Percentiles rank a stretch among this genome's conserved stretches.
phyloP scores from a whole-genome alignment of 345 rosid genomes.

The Camelina laxa region DNA sequence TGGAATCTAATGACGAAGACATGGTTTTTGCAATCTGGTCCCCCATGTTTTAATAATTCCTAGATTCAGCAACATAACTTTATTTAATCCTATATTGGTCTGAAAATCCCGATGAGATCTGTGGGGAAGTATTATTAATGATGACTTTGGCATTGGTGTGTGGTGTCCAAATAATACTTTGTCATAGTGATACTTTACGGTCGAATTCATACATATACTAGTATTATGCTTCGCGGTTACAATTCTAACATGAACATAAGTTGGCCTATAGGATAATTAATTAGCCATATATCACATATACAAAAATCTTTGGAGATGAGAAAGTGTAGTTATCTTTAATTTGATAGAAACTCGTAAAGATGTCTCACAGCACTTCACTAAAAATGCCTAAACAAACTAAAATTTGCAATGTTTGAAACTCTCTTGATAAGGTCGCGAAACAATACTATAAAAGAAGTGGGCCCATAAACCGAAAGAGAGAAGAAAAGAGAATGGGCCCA shows the following conservation, averaged over 20 bases:
- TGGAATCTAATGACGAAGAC: conserved; percentile 32
- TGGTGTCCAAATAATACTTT: no score
- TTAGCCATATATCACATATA: no score
- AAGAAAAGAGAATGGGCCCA: conserved; percentile 36
- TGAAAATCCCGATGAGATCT: not conserved
- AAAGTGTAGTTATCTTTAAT: no score
- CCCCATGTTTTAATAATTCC: not conserved
- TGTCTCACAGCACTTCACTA: no score
- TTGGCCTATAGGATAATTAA: no score
- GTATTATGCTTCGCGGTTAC: not conserved
- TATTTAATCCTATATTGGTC: not conserved
- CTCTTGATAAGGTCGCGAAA: not conserved
- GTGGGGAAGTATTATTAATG: not conserved
- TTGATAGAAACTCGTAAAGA: no score
- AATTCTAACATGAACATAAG: not conserved
- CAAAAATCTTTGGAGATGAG: no score
- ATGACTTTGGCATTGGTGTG: not conserved
- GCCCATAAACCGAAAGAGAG: conserved; percentile 25
- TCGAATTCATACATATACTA: not conserved
- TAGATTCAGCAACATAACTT: conserved; percentile 5
- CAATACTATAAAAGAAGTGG: conserved; percentile 9
- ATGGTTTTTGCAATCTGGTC: conserved; percentile 35
- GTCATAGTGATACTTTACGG: not conserved
- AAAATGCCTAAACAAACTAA: no score
- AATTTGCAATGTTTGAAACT: no score